Evolutionary conservation across 352 stramenopile species (phyloP).

Genomic region (Elongisporangium anandrum): DNA sequence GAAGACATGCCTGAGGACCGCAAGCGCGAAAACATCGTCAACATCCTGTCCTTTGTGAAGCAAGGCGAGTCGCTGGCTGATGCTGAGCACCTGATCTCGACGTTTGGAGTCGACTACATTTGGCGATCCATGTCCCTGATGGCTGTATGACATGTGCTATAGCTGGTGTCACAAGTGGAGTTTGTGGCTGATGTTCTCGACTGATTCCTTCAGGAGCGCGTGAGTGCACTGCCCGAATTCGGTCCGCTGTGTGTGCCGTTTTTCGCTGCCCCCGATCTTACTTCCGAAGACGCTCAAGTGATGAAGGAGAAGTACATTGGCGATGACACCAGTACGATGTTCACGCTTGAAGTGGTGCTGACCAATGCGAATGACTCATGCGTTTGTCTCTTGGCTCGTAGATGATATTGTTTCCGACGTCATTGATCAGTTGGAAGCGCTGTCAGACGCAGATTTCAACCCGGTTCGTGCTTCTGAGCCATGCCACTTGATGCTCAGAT

Average conservation of each 20-base stretch:
- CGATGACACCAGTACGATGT: slow-evolving; percentile 33
- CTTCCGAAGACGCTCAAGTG: slow-evolving; percentile 32
- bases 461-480: slow-evolving; percentile 25
- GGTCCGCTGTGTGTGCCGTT: slow-evolving; percentile 72
- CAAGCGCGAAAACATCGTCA: slow-evolving; percentile 14
- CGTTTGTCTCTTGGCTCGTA: slow-evolving; percentile 10
- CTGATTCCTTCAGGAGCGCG: slow-evolving; percentile 45
- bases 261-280: slow-evolving; percentile 56
- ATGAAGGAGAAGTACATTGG: slow-evolving; percentile 80
- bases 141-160: slow-evolving; percentile 38
- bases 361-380: too few species aligned
- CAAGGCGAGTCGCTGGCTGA: slow-evolving; percentile 19
- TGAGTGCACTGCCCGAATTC: slow-evolving; percentile 77
- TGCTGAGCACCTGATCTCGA: slow-evolving; percentile 30
- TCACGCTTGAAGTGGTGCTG: too few species aligned
- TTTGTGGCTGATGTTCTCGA: background rate
- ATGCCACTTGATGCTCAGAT: background rate
- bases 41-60: background rate
- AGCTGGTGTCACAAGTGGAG: background rate
- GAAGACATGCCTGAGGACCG: slow-evolving; percentile 31
- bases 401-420: slow-evolving; percentile 54
- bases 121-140: slow-evolving; percentile 78
- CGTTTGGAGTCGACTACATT: slow-evolving; percentile 66
- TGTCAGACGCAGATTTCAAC: slow-evolving; percentile 66
- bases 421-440: slow-evolving; percentile 26